Evolutionary conservation across 2,329 filamentous ascomycete genomes (phyloP), one percentile per base, ranked within the genome.

Genomic region (Chaetomium strumarium): DNA sequence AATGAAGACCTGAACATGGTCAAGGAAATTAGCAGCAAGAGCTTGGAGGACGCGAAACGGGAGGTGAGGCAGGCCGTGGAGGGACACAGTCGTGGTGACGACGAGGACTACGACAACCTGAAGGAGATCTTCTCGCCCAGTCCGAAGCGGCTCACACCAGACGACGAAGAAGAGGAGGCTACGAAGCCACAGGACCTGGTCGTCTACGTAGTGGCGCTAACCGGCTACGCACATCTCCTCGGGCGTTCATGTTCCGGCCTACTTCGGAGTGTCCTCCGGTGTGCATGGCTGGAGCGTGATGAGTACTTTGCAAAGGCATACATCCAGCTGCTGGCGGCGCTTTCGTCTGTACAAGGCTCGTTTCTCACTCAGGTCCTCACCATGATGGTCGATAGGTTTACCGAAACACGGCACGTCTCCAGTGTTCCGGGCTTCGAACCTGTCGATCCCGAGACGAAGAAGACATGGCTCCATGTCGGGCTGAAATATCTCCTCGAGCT

Each of bases 311-410:
- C 83, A 52, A 80, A 80, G 60, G 79, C 81, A 47, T 90, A 88
- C 64, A 76, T 79, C 51, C 77, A 83, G 62, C 86, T 89, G 60
- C 70, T 89, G 20, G 80, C 81, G 16, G 82, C 84, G 36, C 73
- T 99, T 42, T 83, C 90, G 48, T 95, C 88, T 55, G 86, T 90
- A 0, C 89, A 96, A 63, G 85, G 88, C 41, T 84, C 81, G 13
- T 95, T 89, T 68, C 79, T 95, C 33, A 78, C 77, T 19, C 76
- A 81, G 17, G 84, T 95, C 37, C 77, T 96, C 53, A 78, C 82
- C 52, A 92, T 90, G 81, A 78, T 97, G 55, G 84, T 95, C 51
- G 80, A 83, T 55, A 85, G 90, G 66, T 88, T 99, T 64, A 77
- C 80, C 53, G 79, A 74, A 46, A 73, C 70, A 34, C 70, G 71